phyloP scores from a whole-genome alignment of 2,329 filamentous ascomycete genomes.

The Tympanopsis confertula region DNA sequence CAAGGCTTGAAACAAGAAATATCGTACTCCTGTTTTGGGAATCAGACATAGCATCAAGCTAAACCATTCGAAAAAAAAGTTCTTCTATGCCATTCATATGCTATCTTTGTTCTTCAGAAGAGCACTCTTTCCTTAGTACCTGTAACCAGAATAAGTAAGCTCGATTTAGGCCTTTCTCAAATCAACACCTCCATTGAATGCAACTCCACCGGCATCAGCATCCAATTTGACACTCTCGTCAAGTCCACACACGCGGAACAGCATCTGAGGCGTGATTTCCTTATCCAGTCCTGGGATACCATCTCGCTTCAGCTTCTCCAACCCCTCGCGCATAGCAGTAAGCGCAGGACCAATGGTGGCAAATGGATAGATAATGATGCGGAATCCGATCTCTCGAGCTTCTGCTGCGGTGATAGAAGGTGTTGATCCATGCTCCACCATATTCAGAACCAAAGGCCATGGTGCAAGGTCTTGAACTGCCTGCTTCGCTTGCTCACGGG shows the following conservation, averaged over 20 bases:
- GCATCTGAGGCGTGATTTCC: slow-evolving; percentile 20
- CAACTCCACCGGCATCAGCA: slow-evolving; percentile 19
- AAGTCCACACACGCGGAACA: slow-evolving; percentile 28
- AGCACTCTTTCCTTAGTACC: too few relatives aligned
- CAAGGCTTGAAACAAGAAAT: too few relatives aligned
- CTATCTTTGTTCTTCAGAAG: too few relatives aligned
- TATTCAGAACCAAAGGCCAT: slow-evolving; percentile 27
- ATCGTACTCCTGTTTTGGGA: too few relatives aligned
- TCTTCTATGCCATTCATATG: too few relatives aligned
- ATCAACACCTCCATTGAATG: slow-evolving; percentile 6
- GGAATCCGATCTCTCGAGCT: slow-evolving; percentile 24
- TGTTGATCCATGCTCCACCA: slow-evolving; percentile 27
- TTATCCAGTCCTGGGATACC: slow-evolving; percentile 16
- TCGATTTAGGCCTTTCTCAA: too few relatives aligned
- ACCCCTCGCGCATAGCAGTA: slow-evolving; percentile 18
- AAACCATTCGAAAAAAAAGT: too few relatives aligned
- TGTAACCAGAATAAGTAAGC: too few relatives aligned
- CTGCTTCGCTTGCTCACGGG: slow-evolving; percentile 25
- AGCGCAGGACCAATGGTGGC: slow-evolving; percentile 22
- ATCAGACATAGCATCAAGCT: too few relatives aligned
- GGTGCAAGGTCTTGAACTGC: slow-evolving; percentile 23
- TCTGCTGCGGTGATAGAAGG: slow-evolving; percentile 23
- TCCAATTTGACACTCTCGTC: slow-evolving; percentile 25
- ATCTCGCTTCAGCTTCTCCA: slow-evolving; percentile 21
- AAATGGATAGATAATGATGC: slow-evolving; percentile 27